Conservation (phyloP, 2,329 filamentous ascomycete genomes). For the Hypoxylon sp. region DNA sequence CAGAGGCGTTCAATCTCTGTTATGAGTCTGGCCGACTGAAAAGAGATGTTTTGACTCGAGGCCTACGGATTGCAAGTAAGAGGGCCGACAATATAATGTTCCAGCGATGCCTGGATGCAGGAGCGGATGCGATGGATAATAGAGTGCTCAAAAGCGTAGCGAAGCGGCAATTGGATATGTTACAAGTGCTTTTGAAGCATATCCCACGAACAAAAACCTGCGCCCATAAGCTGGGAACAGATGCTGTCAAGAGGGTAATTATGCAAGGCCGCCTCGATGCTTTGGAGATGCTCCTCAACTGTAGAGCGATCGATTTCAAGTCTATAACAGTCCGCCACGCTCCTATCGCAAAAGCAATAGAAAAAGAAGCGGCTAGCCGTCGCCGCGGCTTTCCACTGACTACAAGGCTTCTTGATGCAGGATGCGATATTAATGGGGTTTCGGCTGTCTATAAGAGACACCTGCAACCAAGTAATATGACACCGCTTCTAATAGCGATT, state of each 20-base stretch:
- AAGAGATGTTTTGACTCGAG: background rate
- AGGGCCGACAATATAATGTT: background rate
- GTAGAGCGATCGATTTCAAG: slow-evolving; percentile 15
- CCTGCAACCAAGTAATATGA: background rate
- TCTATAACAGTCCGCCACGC: background rate
- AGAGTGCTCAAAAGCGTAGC: background rate
- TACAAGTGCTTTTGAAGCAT: slow-evolving; percentile 13
- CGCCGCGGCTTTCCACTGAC: slow-evolving; percentile 10
- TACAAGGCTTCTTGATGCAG: slow-evolving; percentile 23
- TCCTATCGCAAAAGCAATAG: slow-evolving; percentile 10
- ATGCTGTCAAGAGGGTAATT: background rate
- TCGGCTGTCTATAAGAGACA: background rate
- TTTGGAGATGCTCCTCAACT: slow-evolving; percentile 28
- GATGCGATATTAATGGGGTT: slow-evolving; percentile 29
- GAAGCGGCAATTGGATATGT: background rate
- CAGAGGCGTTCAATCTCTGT: slow-evolving; percentile 12
- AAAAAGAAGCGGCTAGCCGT: background rate
- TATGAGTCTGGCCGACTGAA: background rate
- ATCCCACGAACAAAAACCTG: background rate
- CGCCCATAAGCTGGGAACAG: background rate
- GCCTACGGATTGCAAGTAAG: background rate
- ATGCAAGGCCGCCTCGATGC: background rate
- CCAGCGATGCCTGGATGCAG: slow-evolving; percentile 4
- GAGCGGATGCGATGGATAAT: background rate
- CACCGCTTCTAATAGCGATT: slow-evolving; percentile 35